Evolutionary conservation across 1,284 basidiomycete genomes (phyloP).

Genomic region (Marasmius fiardii): DNA sequence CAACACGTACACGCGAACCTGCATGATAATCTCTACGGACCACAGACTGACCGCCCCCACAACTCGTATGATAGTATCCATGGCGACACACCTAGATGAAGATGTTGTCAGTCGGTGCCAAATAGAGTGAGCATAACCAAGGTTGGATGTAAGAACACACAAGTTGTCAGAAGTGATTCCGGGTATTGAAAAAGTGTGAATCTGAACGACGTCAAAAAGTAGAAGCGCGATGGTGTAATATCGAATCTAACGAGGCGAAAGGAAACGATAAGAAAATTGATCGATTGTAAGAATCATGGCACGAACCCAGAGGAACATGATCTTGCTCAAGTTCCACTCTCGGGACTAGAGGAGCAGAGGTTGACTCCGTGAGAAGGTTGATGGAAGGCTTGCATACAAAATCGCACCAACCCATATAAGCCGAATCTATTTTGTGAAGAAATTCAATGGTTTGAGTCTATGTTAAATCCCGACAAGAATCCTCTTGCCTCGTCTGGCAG

Average conservation of each 20-base stretch:
- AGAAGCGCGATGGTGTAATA: conserved; percentile 40
- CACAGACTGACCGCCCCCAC: too few relatives aligned
- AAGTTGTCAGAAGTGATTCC: conserved; percentile 26
- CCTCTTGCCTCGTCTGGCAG: conserved; percentile 9
- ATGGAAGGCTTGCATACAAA: background rate
- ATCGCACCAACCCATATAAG: conserved; percentile 31
- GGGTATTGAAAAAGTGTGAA: conserved; percentile 33
- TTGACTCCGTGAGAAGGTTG: background rate
- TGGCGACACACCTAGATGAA: conserved; percentile 29
- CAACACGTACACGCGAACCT: too few relatives aligned
- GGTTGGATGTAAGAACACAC: conserved; percentile 18
- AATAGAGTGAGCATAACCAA: conserved; percentile 1
- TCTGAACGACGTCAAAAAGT: conserved; percentile 38
- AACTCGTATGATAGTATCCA: conserved; percentile 36
- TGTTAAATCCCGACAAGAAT: background rate
- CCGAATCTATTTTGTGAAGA: conserved; percentile 21
- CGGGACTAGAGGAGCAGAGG: conserved; percentile 21
- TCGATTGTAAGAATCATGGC: background rate
- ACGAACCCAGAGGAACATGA: conserved; percentile 36
- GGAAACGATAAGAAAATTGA: background rate
- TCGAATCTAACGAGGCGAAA: conserved; percentile 28
- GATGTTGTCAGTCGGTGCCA: background rate
- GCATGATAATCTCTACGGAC: too few relatives aligned
- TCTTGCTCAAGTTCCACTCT: conserved; percentile 27
- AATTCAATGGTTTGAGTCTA: background rate